Evolutionary conservation across 768 basidiomycete species (phyloP).

Genomic region (Termitomyces heimii): DNA sequence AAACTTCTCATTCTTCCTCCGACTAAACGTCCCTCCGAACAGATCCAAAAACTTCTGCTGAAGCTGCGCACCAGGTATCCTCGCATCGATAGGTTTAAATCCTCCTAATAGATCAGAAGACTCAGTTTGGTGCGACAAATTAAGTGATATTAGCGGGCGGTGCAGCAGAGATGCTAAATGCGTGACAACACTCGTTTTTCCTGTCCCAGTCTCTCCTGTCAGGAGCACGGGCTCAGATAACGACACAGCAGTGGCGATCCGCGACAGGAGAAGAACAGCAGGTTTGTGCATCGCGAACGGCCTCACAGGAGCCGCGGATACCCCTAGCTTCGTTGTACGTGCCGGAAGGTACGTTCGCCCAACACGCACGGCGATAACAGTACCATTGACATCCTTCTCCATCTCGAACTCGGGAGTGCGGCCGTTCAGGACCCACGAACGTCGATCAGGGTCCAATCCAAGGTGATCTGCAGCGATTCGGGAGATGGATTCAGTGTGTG

Average conservation of each 20-base stretch:
- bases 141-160: conserved; percentile 78
- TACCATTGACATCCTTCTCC: conserved; percentile 64
- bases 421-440: conserved; percentile 61
- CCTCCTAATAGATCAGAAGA: conserved; percentile 92
- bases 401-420: conserved; percentile 63
- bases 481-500: conserved; percentile 45
- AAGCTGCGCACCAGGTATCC: conserved; percentile 64
- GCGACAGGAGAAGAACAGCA: conserved; percentile 71
- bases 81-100: conserved; percentile 92
- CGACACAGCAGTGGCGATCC: conserved; percentile 69
- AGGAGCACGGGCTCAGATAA: conserved; percentile 81
- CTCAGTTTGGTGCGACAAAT: conserved; percentile 95
- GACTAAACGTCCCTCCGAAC: conserved; percentile 84
- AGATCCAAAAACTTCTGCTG: conserved; percentile 73
- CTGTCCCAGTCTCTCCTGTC: conserved; percentile 98
- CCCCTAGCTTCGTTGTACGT: conserved; percentile 29
- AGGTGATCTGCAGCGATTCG: conserved; percentile 53
- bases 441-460: conserved; percentile 62
- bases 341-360: conserved; percentile 60
- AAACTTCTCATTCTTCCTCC: conserved; percentile 84
- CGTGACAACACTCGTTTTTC: conserved; percentile 91
- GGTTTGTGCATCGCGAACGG: conserved; percentile 91
- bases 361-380: conserved; percentile 47
- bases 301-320: conserved; percentile 29
- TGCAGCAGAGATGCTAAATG: conserved; percentile 78